Evolutionary conservation across 345 rosid species (phyloP), one percentile per base, ranked within the genome.

Genomic region (Eucalyptus cloeziana): DNA sequence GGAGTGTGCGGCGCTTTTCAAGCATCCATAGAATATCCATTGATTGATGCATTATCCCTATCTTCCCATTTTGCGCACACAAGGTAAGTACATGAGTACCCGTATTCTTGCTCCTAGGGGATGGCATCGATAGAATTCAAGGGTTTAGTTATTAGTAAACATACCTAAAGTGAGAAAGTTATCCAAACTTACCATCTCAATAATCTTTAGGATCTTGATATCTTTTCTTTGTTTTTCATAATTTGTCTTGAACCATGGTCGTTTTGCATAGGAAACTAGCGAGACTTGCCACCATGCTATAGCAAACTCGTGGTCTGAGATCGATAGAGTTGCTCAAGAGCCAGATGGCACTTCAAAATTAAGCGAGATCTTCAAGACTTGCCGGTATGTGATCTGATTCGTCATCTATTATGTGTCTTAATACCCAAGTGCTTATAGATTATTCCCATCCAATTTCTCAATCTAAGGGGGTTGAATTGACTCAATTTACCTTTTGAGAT

Each of bases 341-440:
- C 90, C 90, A 2, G 67, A 90, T 30, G 99, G 98, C 64, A 93
- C 91, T 13, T 86, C 92, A 12, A 86, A 90, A 14, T 95, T 97
- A 45, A 89, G 96, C 93, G 43, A 89, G 71, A 94, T 86, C 89
- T 97, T 97, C 93, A 94, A 91, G 64, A 95, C 95, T 87, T 97
- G 99, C 95, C 4, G 54, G 95, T 94, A 91, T 45, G 69, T 33
- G 13, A 1, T 25, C 14, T n/a, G 37, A 27, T 50, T 12, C 9
- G 2, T 16, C 17, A 30, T 69, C 25, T 54, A 51, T 45, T 16
- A 79, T 52, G 19, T 52, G 79, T 67, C 6, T 67, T 67, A 17
- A 71, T 33, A 17, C 43, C 24, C 22, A 17, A n/a, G 76, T n/a
- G 19, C 21, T 14, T n/a, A 64, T 64, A 30, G 10, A 14, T 17